These are phyloP conservation scores for Monosporascus ibericus DNA, from an alignment of 2,329 filamentous ascomycete species.

Conservation along the genomic window DNA sequence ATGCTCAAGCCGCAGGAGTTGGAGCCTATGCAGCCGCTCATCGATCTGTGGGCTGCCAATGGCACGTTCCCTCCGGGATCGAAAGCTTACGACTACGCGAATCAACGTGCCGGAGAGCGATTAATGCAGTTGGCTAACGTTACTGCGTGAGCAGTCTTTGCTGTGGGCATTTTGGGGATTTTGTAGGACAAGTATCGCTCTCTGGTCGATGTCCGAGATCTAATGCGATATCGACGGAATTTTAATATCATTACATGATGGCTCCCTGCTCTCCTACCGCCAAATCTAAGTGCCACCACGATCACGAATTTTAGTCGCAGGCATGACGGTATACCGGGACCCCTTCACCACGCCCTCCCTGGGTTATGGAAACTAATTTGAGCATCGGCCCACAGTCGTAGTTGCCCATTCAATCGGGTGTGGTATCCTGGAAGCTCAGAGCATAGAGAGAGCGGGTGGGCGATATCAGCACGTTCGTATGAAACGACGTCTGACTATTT, in stretches of 20 bases:
- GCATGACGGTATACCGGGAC: no score
- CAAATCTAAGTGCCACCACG: no score
- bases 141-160: constrained; percentile 8
- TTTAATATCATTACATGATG: no score
- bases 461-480: constrained; percentile 8
- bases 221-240: no score
- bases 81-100: constrained; percentile 60
- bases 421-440: no score
- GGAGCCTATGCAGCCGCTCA: constrained; percentile 91
- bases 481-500: constrained; percentile 5
- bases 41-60: constrained; percentile 86
- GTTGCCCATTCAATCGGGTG: no score
- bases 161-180: background rate
- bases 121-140: constrained; percentile 42
- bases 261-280: no score
- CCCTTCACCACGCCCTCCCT: no score
- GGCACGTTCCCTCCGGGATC: constrained; percentile 77
- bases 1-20: constrained; percentile 85
- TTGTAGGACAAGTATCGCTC: background rate
- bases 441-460: background rate
- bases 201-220: background rate
- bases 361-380: no score
- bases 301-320: no score
- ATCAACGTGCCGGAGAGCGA: constrained; percentile 53
- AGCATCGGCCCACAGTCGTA: no score